Evolutionary conservation across 805 yeast species (phyloP).

Genomic region (Teunomyces tritomae): DNA sequence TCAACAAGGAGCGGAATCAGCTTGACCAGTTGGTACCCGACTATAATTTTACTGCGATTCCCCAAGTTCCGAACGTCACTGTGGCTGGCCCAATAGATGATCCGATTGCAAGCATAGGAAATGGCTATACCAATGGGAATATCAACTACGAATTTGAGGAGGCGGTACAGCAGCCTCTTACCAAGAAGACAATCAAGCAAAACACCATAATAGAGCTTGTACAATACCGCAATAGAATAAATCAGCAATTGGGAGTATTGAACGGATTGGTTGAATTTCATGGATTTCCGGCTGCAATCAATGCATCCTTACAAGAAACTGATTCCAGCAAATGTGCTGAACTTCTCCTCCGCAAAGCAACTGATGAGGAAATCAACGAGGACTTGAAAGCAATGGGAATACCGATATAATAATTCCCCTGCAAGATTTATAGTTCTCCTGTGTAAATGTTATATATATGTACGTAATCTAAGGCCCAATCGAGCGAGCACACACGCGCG

Average conservation of each 20-base stretch:
- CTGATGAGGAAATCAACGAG: conserved; percentile 67
- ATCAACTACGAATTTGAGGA: conserved; percentile 2
- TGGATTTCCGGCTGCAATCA: conserved; percentile 76
- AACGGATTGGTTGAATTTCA: conserved; percentile 63
- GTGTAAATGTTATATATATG: neutral
- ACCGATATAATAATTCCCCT: conserved; percentile 4
- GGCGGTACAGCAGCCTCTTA: conserved; percentile 16
- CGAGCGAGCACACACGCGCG: too few relatives aligned
- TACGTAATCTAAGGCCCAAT: neutral
- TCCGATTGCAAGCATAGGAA: neutral
- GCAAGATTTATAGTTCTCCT: neutral
- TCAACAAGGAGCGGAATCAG: conserved; percentile 81
- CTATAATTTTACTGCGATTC: conserved; percentile 47
- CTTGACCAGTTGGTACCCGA: conserved; percentile 66
- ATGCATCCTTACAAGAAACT: conserved; percentile 38
- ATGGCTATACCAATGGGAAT: conserved; percentile 5
- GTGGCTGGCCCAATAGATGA: conserved; percentile 16
- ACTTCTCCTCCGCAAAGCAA: conserved; percentile 51
- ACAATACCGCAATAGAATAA: conserved; percentile 62
- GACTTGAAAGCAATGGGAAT: conserved; percentile 71
- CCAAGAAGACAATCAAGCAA: conserved; percentile 36
- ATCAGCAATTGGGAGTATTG: conserved; percentile 67
- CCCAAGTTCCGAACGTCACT: conserved; percentile 24
- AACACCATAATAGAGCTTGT: conserved; percentile 45
- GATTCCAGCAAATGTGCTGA: conserved; percentile 24